These are phyloP conservation scores for Ophiostoma himal-ulmi DNA, from an alignment of 2,329 filamentous ascomycete species.

Conservation along the genomic window DNA sequence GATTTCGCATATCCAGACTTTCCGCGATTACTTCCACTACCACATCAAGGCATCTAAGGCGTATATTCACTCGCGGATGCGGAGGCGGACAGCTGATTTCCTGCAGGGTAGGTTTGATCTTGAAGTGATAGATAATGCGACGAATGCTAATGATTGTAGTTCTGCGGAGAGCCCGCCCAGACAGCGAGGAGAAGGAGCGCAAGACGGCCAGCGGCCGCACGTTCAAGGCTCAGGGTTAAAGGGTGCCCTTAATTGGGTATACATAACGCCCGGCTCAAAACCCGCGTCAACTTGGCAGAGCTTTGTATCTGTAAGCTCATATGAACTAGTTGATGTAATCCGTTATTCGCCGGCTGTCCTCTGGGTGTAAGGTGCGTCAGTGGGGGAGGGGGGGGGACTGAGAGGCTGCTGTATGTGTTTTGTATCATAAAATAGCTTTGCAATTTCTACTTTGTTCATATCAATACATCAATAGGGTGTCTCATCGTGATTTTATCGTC, in stretches of 20 bases:
- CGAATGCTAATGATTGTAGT: slow-evolving; percentile 48
- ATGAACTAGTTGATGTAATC: not conserved
- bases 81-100: slow-evolving; percentile 95
- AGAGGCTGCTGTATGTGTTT: not conserved
- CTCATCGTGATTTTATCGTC: not conserved
- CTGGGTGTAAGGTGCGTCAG: not conserved
- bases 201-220: slow-evolving; percentile 97
- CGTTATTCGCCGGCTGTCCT: not conserved
- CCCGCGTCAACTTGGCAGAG: not conserved
- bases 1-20: slow-evolving; percentile 98
- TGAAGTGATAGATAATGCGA: not conserved
- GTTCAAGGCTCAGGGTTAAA: slow-evolving; percentile 52
- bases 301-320: not conserved
- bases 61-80: slow-evolving; percentile 98
- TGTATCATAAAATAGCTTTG: slow-evolving; percentile 14
- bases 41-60: slow-evolving; percentile 99
- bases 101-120: slow-evolving; percentile 67
- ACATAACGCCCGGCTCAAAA: not conserved
- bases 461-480: not conserved
- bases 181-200: slow-evolving; percentile 93
- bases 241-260: not conserved
- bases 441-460: not conserved
- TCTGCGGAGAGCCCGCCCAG: slow-evolving; percentile 88
- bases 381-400: not conserved
- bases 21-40: slow-evolving; percentile 99